phyloP scores from a whole-genome alignment of 2,329 filamentous ascomycete genomes.

The Colletotrichum melonis region DNA sequence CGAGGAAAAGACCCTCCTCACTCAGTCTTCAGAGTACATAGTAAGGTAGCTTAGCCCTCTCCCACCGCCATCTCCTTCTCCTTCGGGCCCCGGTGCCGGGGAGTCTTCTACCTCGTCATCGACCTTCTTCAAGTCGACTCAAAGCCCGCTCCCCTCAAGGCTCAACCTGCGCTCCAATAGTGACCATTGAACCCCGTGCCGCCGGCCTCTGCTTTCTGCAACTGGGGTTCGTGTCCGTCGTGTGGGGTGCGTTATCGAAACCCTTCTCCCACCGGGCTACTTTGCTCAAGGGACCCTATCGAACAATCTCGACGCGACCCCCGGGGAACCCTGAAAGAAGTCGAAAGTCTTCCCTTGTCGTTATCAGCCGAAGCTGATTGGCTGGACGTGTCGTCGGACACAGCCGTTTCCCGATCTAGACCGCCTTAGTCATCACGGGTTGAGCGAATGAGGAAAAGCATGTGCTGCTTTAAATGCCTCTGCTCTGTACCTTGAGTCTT shows the following conservation, averaged over 20 bases:
- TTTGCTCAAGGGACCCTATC: not conserved
- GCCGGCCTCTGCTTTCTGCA: not conserved
- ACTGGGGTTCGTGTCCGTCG: not conserved
- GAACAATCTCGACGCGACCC: not conserved
- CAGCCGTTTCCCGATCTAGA: slow-evolving; percentile 28
- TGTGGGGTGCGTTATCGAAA: slow-evolving; percentile 30
- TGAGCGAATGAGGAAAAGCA: slow-evolving; percentile 11
- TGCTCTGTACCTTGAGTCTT: not conserved
- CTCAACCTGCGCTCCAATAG: not conserved
- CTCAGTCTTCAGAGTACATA: not conserved
- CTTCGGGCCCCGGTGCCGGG: not conserved
- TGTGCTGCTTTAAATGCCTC: not conserved
- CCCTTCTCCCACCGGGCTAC: not conserved
- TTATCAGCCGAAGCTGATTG: slow-evolving; percentile 34
- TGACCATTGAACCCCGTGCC: not conserved
- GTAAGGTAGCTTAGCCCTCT: too few species aligned
- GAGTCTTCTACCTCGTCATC: not conserved
- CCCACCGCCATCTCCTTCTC: too few species aligned
- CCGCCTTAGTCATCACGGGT: not conserved
- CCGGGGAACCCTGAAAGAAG: slow-evolving; percentile 26
- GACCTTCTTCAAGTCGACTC: not conserved
- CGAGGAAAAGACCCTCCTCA: not conserved
- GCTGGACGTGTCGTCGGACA: slow-evolving; percentile 9
- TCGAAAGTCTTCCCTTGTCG: slow-evolving; percentile 9
- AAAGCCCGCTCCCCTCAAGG: not conserved